These are phyloP conservation scores for Haplosporangium sp. DNA, from an alignment of 371 early-diverging fungal species.

Conservation along the genomic window DNA sequence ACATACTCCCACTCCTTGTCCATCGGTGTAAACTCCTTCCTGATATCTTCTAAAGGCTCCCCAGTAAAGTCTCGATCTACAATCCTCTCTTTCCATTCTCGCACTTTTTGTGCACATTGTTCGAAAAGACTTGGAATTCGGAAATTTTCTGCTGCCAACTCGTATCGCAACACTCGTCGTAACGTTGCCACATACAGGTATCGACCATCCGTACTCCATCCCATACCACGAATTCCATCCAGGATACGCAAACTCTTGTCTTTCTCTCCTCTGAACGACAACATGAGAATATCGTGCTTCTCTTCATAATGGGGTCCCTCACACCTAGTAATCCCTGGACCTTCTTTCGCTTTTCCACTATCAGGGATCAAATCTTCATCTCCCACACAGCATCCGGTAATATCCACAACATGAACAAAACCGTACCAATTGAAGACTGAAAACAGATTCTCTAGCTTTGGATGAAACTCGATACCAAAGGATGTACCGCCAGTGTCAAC, in stretches of 20 bases:
- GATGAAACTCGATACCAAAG: constrained; percentile 68
- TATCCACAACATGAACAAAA: constrained; percentile 67
- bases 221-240: constrained; percentile 69
- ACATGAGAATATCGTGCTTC: constrained; percentile 70
- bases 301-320: constrained; percentile 48
- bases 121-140: constrained; percentile 45
- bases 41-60: constrained; percentile 3
- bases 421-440: constrained; percentile 70
- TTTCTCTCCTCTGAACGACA: constrained; percentile 68
- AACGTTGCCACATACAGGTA: constrained; percentile 67
- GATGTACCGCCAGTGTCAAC: constrained; percentile 66
- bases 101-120: constrained; percentile 35
- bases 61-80: constrained; percentile 6
- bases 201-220: constrained; percentile 68
- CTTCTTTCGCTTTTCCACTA: constrained; percentile 5
- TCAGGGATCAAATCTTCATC: constrained; percentile 34
- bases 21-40: constrained; percentile 14
- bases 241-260: constrained; percentile 63
- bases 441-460: constrained; percentile 64
- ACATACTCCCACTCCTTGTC: constrained; percentile 37
- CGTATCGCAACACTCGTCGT: constrained; percentile 67
- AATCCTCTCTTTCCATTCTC: constrained; percentile 45
- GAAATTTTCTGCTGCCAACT: constrained; percentile 41
- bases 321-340: constrained; percentile 16
- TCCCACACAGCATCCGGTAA: constrained; percentile 48